Evolutionary conservation across 1,284 basidiomycete species (phyloP).

Genomic region (Ustilago esculenta): DNA sequence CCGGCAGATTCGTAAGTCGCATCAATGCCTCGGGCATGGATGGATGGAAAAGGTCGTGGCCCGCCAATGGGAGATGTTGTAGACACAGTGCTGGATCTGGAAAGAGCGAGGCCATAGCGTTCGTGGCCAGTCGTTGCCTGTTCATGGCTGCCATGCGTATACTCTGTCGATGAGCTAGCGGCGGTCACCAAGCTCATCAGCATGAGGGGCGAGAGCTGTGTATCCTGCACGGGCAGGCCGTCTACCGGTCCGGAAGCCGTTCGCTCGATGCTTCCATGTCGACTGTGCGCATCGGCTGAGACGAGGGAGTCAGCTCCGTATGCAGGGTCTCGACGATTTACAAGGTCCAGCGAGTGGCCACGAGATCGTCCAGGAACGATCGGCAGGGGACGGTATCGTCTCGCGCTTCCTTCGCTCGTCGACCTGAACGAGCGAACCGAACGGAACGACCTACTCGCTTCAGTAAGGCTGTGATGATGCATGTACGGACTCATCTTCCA

Average conservation of each 20-base stretch:
- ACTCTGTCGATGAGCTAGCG: constrained; percentile 12
- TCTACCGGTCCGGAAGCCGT: not conserved
- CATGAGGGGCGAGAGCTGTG: constrained; percentile 20
- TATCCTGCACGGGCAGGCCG: constrained; percentile 10
- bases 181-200: constrained; percentile 23
- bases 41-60: constrained; percentile 14
- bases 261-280: not conserved
- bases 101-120: not conserved
- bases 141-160: constrained; percentile 14
- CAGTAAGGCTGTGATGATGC: not conserved
- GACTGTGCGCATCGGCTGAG: constrained; percentile 9
- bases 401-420: constrained; percentile 17
- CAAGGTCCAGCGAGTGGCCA: constrained; percentile 13
- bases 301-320: constrained; percentile 7
- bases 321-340: constrained; percentile 2
- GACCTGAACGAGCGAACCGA: constrained; percentile 20
- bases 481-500: not conserved
- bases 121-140: not conserved
- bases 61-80: not conserved
- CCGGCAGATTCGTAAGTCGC: not conserved
- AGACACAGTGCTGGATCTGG: constrained; percentile 1
- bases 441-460: constrained; percentile 12
- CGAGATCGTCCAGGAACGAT: not conserved
- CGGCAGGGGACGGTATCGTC: constrained; percentile 10
- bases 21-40: constrained; percentile 1